These are phyloP conservation scores for Hymenoscyphus occultus DNA, from an alignment of 2,329 filamentous ascomycete species.

Conservation along the genomic window DNA sequence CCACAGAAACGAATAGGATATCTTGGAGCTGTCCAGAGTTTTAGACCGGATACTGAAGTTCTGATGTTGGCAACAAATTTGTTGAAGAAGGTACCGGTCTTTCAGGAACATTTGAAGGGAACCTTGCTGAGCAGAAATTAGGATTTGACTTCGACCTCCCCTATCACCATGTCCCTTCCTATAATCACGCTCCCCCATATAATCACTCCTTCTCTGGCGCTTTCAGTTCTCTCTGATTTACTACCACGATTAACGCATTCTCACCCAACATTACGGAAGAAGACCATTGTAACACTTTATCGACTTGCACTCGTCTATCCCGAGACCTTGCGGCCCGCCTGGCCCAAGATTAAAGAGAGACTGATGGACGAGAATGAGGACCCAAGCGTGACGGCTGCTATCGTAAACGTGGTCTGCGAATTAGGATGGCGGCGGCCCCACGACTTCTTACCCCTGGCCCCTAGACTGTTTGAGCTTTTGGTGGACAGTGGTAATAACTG, in stretches of 20 bases:
- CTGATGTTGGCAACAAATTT: conserved; percentile 96
- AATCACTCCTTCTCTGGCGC: conserved; percentile 86
- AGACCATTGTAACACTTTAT: conserved; percentile 93
- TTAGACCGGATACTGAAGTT: conserved; percentile 91
- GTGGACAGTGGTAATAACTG: conserved; percentile 95
- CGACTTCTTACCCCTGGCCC: conserved; percentile 89
- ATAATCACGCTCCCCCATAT: conserved; percentile 91
- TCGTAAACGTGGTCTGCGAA: conserved; percentile 96
- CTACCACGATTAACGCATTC: conserved; percentile 85
- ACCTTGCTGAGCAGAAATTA: conserved; percentile 33
- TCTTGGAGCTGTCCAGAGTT: conserved; percentile 92
- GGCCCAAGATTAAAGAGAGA: conserved; percentile 96
- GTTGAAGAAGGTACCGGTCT: conserved; percentile 72
- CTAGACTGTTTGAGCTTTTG: conserved; percentile 85
- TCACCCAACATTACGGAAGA: conserved; percentile 83
- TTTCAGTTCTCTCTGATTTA: conserved; percentile 83
- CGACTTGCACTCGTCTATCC: conserved; percentile 93
- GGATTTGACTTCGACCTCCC: conserved; percentile 71
- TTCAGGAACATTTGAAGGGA: background rate
- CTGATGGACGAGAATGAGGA: conserved; percentile 89
- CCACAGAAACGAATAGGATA: conserved; percentile 95
- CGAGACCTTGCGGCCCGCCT: conserved; percentile 85
- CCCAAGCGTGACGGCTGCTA: conserved; percentile 88
- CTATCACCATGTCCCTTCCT: conserved; percentile 78
- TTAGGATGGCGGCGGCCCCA: conserved; percentile 89